Conservation (phyloP, 2,329 filamentous ascomycete species). For the Xylaria hypoxylon region DNA sequence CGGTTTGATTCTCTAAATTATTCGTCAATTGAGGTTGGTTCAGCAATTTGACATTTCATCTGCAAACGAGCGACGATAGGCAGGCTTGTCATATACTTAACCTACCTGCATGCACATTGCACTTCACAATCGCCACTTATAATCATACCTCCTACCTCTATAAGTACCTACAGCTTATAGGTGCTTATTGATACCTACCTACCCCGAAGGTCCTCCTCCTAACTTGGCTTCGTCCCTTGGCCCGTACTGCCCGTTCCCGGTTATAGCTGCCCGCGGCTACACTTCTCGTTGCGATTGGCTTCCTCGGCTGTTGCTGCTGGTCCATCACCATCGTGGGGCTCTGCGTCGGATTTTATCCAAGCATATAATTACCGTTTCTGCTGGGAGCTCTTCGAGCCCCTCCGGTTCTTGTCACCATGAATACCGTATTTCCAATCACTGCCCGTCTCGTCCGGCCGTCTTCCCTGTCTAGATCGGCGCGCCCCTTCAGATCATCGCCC, state of each 20-base stretch:
- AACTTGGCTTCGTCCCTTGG: constrained; percentile 19
- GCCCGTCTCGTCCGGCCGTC: constrained; percentile 48
- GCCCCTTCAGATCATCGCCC: constrained; percentile 47
- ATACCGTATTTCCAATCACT: constrained; percentile 43
- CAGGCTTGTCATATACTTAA: not conserved
- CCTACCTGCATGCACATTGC: not conserved
- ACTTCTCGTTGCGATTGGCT: constrained; percentile 34
- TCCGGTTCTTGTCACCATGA: constrained; percentile 45
- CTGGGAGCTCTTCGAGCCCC: constrained; percentile 1
- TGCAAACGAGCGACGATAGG: constrained; percentile 2
- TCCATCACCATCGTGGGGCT: constrained; percentile 12
- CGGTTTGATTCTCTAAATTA: constrained; percentile 9
- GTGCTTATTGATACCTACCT: too few species aligned
- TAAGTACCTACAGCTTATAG: too few species aligned
- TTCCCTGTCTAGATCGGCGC: constrained; percentile 46
- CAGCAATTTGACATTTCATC: constrained; percentile 1
- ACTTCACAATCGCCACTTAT: not conserved
- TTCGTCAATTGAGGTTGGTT: constrained; percentile 15
- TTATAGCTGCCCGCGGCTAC: constrained; percentile 30
- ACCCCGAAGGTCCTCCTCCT: constrained; percentile 13
- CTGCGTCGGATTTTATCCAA: constrained; percentile 3
- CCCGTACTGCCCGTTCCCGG: constrained; percentile 24
- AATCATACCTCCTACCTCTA: too few species aligned
- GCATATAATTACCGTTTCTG: constrained; percentile 27
- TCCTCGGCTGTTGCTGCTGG: constrained; percentile 38